These are phyloP conservation scores for Zygnema cylindricum DNA, from an alignment of 139 green algal genomes.

Conservation along the genomic window DNA sequence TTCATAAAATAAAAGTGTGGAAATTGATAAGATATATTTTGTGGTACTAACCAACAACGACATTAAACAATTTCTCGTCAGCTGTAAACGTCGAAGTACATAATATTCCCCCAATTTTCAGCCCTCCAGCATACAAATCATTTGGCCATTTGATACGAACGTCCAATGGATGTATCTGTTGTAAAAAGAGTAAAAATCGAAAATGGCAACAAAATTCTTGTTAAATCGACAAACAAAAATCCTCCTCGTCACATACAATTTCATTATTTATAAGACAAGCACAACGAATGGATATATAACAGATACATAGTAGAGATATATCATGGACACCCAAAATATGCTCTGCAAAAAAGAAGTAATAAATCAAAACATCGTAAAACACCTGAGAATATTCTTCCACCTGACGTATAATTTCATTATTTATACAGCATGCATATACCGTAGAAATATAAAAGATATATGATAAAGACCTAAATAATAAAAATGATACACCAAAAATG, in stretches of 20 bases:
- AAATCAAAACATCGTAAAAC: too few species aligned
- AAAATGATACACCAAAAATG: too few species aligned
- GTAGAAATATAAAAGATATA: too few species aligned
- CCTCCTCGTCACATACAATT: neutral
- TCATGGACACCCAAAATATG: too few species aligned
- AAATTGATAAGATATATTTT: conserved; percentile 10
- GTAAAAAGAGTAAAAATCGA: too few species aligned
- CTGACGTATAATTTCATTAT: too few species aligned
- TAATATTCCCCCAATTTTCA: conserved; percentile 91
- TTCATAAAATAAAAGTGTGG: neutral
- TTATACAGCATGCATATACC: too few species aligned
- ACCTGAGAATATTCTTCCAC: too few species aligned
- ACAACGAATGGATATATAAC: neutral
- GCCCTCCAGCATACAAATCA: conserved; percentile 81
- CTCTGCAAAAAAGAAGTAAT: too few species aligned
- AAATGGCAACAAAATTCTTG: neutral
- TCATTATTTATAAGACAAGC: conserved; percentile 6
- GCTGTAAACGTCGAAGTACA: conserved; percentile 82
- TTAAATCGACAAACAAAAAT: neutral
- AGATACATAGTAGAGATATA: too few species aligned
- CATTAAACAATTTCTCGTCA: conserved; percentile 69
- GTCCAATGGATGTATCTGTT: conserved; percentile 18
- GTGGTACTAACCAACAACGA: conserved; percentile 68
- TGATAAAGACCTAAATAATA: too few species aligned
- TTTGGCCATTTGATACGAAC: conserved; percentile 97